Conservation (phyloP, 164 flowering plant species). For the Umbellularia californica region DNA sequence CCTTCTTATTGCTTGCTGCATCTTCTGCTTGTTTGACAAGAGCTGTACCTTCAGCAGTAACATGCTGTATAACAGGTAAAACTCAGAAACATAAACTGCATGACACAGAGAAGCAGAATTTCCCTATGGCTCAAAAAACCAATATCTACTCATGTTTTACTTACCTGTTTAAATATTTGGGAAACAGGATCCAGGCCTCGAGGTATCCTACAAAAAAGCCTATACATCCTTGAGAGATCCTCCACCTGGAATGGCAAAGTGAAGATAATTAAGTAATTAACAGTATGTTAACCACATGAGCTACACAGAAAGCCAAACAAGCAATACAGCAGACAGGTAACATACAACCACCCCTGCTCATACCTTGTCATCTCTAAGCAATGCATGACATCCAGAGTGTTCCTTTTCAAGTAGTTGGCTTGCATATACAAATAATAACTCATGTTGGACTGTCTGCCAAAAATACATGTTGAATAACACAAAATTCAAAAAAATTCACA, state of each 20-base stretch:
- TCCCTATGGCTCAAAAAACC: not conserved
- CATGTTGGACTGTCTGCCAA: constrained; percentile 32
- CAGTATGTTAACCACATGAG: not conserved
- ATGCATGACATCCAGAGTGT: constrained; percentile 84
- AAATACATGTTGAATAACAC: not conserved
- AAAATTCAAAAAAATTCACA: not conserved
- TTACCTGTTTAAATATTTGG: constrained; percentile 76
- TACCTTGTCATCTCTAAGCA: constrained; percentile 93
- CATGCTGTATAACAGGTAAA: constrained; percentile 60
- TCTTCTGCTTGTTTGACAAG: constrained; percentile 95
- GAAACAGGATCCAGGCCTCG: constrained; percentile 80
- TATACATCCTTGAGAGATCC: constrained; percentile 89
- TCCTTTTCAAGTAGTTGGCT: constrained; percentile 83
- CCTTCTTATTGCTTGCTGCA: constrained; percentile 91
- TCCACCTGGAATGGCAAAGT: constrained; percentile 31
- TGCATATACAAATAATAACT: constrained; percentile 34
- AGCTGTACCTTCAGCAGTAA: constrained; percentile 84
- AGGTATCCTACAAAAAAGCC: constrained; percentile 69
- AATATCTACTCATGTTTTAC: not conserved
- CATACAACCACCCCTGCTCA: not conserved
- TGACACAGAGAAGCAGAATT: not conserved
- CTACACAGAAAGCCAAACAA: not conserved
- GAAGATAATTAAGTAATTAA: not conserved
- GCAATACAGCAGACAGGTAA: not conserved
- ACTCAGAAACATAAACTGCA: constrained; percentile 3